A percentile compares a stretch with the other conserved stretches of the same genome.
phyloP scores from a whole-genome alignment of 148 eudicot genomes.

The Cornus kousa region DNA sequence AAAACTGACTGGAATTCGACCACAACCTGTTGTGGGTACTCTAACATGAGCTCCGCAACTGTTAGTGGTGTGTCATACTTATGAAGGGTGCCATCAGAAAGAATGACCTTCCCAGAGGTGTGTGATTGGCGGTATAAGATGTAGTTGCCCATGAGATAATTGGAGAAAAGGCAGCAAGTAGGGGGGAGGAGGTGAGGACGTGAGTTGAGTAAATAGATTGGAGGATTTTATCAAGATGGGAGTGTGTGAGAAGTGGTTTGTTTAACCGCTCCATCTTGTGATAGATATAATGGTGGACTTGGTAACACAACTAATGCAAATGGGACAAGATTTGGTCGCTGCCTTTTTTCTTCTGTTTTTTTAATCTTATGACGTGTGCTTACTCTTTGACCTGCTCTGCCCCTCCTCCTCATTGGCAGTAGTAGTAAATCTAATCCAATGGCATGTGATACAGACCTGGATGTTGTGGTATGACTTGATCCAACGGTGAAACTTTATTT shows the following conservation, averaged over 20 bases:
- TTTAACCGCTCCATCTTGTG: constrained; percentile 70
- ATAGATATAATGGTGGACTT: constrained; percentile 45
- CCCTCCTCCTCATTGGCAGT: not conserved
- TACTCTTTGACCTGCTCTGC: not conserved
- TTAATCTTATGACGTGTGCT: not conserved
- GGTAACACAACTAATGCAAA: constrained; percentile 20
- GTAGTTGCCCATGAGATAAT: constrained; percentile 56
- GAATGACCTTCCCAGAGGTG: constrained; percentile 54
- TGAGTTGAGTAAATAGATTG: constrained; percentile 13
- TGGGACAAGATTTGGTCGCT: not conserved
- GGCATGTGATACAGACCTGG: no score
- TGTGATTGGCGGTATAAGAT: constrained; percentile 21
- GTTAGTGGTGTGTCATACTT: constrained; percentile 48
- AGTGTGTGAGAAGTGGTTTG: constrained; percentile 30
- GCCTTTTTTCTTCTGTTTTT: not conserved
- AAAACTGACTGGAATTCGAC: constrained; percentile 39
- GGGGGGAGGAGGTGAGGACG: not conserved
- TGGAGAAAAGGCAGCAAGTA: not conserved
- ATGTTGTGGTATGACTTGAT: not conserved
- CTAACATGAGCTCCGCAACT: constrained; percentile 83
- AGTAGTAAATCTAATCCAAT: not conserved
- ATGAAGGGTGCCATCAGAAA: constrained; percentile 51
- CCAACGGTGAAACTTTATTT: not conserved
- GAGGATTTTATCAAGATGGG: constrained; percentile 3
- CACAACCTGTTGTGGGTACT: constrained; percentile 74